These are phyloP conservation scores for Penicillium turbatum DNA, from an alignment of 495 filamentous ascomycete species.

Conservation along the genomic window DNA sequence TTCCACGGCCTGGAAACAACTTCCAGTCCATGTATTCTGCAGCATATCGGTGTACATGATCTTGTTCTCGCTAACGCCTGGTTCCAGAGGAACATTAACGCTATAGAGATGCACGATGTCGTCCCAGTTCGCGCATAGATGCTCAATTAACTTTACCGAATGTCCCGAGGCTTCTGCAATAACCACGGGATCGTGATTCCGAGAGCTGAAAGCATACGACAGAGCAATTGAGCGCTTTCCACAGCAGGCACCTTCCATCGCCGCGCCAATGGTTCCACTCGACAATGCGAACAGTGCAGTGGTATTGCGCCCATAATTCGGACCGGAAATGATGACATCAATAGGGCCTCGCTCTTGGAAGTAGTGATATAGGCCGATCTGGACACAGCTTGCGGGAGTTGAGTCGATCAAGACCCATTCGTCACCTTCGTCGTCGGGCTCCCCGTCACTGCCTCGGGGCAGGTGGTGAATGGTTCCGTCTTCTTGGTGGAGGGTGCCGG, in stretches of 20 bases:
- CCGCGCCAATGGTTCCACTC: slow-evolving; percentile 84
- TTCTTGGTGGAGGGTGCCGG: slow-evolving; percentile 56
- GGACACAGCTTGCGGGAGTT: slow-evolving; percentile 81
- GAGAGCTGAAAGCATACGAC: slow-evolving; percentile 79
- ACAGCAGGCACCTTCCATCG: slow-evolving; percentile 88
- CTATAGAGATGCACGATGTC: slow-evolving; percentile 73
- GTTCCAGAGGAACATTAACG: slow-evolving; percentile 79
- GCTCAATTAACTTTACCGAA: slow-evolving; percentile 69
- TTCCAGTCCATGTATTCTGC: slow-evolving; percentile 85
- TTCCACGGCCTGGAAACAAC: slow-evolving; percentile 69
- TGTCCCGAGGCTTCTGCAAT: slow-evolving; percentile 69
- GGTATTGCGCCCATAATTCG: slow-evolving; percentile 93
- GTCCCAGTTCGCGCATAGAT: slow-evolving; percentile 71
- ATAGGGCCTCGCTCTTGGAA: slow-evolving; percentile 73
- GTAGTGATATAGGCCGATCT: slow-evolving; percentile 85
- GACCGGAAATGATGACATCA: slow-evolving; percentile 84
- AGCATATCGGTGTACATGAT: slow-evolving; percentile 77
- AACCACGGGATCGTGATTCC: slow-evolving; percentile 72
- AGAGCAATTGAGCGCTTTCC: slow-evolving; percentile 73
- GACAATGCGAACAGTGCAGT: slow-evolving; percentile 89
- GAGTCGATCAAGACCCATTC: slow-evolving; percentile 93
- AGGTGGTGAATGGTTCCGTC: slow-evolving; percentile 62
- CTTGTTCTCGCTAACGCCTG: slow-evolving; percentile 61
- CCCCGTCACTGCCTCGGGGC: slow-evolving; percentile 50
- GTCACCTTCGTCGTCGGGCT: slow-evolving; percentile 61